A percentile compares a stretch with the other conserved stretches of the same genome.
These are phyloP conservation scores for Dactylonectria macrodidyma DNA, from an alignment of 2,329 filamentous ascomycete genomes.

Conservation along the genomic window DNA sequence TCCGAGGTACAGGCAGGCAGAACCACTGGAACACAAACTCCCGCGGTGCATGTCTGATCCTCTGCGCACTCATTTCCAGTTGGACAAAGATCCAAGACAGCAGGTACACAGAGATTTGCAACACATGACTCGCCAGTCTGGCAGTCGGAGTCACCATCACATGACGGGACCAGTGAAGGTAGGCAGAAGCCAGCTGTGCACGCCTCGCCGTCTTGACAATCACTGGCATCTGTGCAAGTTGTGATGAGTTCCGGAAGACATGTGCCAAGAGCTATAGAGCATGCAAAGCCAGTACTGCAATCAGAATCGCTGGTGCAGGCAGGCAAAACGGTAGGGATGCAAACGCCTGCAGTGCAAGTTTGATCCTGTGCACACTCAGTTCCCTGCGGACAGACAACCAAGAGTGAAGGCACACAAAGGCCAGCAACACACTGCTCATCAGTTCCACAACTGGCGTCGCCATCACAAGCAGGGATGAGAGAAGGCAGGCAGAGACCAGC, in stretches of 20 bases:
- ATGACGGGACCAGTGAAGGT: not conserved
- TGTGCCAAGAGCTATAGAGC: constrained; percentile 9
- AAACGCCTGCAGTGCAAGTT: constrained; percentile 18
- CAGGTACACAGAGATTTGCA: constrained; percentile 8
- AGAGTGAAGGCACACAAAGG: constrained; percentile 1
- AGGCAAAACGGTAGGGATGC: constrained; percentile 4
- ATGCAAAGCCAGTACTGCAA: not conserved
- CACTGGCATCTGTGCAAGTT: not conserved
- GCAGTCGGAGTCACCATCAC: not conserved
- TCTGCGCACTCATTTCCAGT: not conserved
- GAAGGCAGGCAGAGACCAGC: constrained; percentile 6
- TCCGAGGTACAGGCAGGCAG: constrained; percentile 5
- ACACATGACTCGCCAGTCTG: not conserved
- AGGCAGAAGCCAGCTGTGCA: constrained; percentile 19
- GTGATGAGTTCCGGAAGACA: constrained; percentile 6
- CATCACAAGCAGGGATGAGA: not conserved
- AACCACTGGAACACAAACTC: not conserved
- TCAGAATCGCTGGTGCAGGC: constrained; percentile 6
- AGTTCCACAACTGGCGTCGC: not conserved
- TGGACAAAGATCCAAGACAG: not conserved
- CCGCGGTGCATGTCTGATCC: not conserved
- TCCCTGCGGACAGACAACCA: not conserved
- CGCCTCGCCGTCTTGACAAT: constrained; percentile 1
- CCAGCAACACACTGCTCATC: constrained; percentile 13
- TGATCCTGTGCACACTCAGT: not conserved